Conservation (phyloP, 805 yeast genomes). For the Zygoascus ofunaensis region DNA sequence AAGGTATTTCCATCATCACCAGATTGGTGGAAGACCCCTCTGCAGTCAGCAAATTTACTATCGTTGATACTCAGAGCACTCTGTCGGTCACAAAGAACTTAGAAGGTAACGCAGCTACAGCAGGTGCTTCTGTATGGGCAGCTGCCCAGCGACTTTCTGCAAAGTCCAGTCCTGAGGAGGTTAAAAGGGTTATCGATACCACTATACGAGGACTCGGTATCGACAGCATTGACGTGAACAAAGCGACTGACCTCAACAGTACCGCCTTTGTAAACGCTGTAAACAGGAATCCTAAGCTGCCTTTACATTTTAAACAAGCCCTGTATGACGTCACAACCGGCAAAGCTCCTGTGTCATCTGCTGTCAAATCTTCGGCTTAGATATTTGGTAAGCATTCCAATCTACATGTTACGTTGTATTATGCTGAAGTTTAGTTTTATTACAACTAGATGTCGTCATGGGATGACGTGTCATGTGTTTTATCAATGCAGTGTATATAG, state of each 20-base stretch:
- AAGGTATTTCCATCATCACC: constrained; percentile 1
- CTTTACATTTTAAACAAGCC: neutral
- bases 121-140: constrained; percentile 1
- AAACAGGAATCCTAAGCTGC: constrained; percentile 2
- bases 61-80: neutral
- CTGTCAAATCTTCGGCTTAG: neutral
- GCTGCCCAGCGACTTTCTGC: neutral
- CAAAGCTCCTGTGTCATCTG: constrained; percentile 3
- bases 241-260: neutral
- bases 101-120: neutral
- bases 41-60: neutral
- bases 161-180: neutral
- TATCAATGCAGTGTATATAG: too few relatives aligned
- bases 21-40: constrained; percentile 2
- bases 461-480: too few relatives aligned
- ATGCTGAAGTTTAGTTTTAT: too few relatives aligned
- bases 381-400: too few relatives aligned
- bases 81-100: neutral
- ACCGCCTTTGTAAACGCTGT: constrained; percentile 1
- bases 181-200: neutral
- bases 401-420: too few relatives aligned
- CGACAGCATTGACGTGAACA: neutral
- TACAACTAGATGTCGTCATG: too few relatives aligned
- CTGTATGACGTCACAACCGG: constrained; percentile 2
- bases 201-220: neutral